These are phyloP conservation scores for Rhododendron molle DNA, from an alignment of 148 eudicot genomes.

Conservation along the genomic window DNA sequence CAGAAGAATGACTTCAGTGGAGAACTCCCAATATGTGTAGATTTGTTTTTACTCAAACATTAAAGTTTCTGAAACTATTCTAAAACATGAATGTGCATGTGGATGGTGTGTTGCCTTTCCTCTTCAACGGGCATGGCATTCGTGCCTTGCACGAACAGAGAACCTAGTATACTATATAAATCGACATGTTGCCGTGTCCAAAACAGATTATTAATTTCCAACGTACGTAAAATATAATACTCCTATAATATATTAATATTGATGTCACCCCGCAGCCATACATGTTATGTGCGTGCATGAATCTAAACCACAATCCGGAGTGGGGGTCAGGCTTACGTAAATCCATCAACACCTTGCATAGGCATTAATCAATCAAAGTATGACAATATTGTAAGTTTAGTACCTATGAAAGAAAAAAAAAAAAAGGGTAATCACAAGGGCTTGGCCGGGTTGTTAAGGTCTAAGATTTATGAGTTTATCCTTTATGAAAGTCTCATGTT, in stretches of 20 bases:
- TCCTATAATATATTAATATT: background rate
- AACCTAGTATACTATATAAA: too few species aligned
- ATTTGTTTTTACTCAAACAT: too few species aligned
- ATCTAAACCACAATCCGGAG: background rate
- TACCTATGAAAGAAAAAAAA: too few species aligned
- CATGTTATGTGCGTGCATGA: constrained; percentile 2
- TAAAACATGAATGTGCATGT: too few species aligned
- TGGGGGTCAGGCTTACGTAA: background rate
- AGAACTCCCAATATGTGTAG: too few species aligned
- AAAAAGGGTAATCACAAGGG: background rate
- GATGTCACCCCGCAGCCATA: background rate
- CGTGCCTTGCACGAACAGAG: too few species aligned
- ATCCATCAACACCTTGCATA: background rate
- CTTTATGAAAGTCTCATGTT: too few species aligned
- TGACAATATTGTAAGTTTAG: background rate
- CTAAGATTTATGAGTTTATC: too few species aligned
- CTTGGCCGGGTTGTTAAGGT: background rate
- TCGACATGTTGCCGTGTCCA: background rate
- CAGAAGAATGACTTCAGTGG: too few species aligned
- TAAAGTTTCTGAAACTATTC: too few species aligned
- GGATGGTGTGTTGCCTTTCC: too few species aligned
- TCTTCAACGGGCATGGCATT: too few species aligned
- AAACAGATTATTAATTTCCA: background rate
- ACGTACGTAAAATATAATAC: background rate
- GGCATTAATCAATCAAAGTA: background rate